These are phyloP conservation scores for Fragaria vesca DNA, from an alignment of 306 rosid genomes.

Conservation along the genomic window DNA sequence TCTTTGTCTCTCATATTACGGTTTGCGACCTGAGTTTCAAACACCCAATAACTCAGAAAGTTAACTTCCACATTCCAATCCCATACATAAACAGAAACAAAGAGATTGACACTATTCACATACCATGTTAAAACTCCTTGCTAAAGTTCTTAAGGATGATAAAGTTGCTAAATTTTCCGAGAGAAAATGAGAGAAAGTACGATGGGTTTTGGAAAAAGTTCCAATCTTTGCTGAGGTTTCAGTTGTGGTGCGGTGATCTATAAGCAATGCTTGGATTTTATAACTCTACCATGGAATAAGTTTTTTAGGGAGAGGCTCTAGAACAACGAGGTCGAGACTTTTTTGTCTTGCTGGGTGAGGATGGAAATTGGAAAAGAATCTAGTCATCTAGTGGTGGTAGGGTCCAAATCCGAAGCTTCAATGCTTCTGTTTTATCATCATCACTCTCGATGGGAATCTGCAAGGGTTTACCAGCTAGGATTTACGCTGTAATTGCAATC, in stretches of 20 bases:
- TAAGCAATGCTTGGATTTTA: neutral
- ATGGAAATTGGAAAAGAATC: neutral
- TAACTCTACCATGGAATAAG: neutral
- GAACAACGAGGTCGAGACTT: neutral
- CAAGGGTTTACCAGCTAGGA: neutral
- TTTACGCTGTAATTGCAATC: neutral
- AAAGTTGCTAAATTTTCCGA: slow-evolving; percentile 6
- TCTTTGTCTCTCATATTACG: slow-evolving; percentile 6
- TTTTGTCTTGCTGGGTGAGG: neutral
- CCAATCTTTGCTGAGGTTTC: neutral
- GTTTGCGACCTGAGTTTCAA: slow-evolving; percentile 11
- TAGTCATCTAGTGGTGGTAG: neutral
- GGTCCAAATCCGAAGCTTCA: slow-evolving; percentile 3
- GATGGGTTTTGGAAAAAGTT: neutral
- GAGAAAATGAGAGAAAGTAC: neutral
- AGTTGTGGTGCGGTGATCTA: neutral
- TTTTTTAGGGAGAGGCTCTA: neutral
- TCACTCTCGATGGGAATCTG: neutral
- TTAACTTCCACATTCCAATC: neutral
- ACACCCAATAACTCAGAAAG: neutral
- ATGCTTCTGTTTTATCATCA: neutral
- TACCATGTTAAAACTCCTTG: slow-evolving; percentile 16
- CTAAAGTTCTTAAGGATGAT: neutral
- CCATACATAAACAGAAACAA: neutral
- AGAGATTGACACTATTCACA: neutral